These are phyloP conservation scores for Clohesyomyces aquaticus DNA, from an alignment of 495 filamentous ascomycete species.

Conservation along the genomic window DNA sequence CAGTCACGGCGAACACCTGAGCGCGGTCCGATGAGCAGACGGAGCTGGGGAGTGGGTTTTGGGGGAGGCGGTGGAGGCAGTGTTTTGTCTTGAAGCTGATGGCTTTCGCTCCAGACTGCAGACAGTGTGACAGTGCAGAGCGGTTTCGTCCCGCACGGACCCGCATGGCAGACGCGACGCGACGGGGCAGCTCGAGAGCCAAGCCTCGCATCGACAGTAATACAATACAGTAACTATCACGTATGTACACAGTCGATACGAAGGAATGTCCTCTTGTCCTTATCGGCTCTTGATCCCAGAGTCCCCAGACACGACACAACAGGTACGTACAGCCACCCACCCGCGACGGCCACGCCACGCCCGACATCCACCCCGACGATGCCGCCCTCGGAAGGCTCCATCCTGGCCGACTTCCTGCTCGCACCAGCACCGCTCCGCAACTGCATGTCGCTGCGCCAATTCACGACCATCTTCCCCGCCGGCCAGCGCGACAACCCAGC, in stretches of 20 bases:
- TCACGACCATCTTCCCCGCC: conserved; percentile 75
- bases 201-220: no score
- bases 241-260: no score
- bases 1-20: not conserved
- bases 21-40: not conserved
- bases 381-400: conserved; percentile 71
- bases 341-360: not conserved
- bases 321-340: no score
- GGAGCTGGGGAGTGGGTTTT: not conserved
- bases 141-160: no score
- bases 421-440: conserved; percentile 72
- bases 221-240: no score
- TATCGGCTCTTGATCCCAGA: no score
- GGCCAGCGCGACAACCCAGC: conserved; percentile 70
- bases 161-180: conserved; percentile 8
- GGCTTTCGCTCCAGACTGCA: no score
- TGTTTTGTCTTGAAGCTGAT: not conserved
- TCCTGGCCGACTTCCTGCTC: conserved; percentile 78
- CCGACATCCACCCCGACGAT: conserved; percentile 50
- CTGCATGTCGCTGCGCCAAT: conserved; percentile 72
- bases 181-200: conserved; percentile 17
- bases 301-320: no score
- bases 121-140: no score
- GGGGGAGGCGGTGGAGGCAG: not conserved
- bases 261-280: no score